Percentiles rank a stretch among this genome's conserved stretches.
phyloP scores from a whole-genome alignment of 2,329 filamentous ascomycete species.

The Fusarium sp. region DNA sequence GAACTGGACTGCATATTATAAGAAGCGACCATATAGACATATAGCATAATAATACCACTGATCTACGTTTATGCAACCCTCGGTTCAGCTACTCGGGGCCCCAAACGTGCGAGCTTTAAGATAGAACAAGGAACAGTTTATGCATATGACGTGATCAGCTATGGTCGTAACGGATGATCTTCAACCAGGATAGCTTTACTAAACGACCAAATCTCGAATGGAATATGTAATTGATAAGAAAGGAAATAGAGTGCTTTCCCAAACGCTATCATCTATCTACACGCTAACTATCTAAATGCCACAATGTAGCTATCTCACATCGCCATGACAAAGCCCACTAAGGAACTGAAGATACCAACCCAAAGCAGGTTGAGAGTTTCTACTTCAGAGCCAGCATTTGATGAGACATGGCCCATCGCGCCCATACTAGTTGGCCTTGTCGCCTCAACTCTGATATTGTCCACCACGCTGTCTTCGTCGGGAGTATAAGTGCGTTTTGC shows the following conservation, averaged over 20 bases:
- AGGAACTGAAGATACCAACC: slow-evolving; percentile 14
- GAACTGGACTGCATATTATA: slow-evolving; percentile 5
- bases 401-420: neutral
- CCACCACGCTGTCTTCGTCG: slow-evolving; percentile 49
- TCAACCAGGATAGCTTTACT: neutral
- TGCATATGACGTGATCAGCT: neutral
- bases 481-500: slow-evolving; percentile 47
- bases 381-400: slow-evolving; percentile 1
- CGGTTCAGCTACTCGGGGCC: neutral
- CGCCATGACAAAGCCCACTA: slow-evolving; percentile 20
- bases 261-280: slow-evolving; percentile 23
- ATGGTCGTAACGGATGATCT: neutral
- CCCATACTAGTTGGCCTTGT: slow-evolving; percentile 43
- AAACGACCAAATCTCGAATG: neutral
- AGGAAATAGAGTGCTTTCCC: slow-evolving; percentile 14
- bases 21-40: slow-evolving; percentile 5
- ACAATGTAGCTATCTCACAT: slow-evolving; percentile 4
- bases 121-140: neutral
- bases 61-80: neutral
- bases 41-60: slow-evolving; percentile 2
- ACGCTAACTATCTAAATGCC: neutral
- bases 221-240: slow-evolving; percentile 16
- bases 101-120: slow-evolving; percentile 2
- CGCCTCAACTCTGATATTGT: slow-evolving; percentile 53
- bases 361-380: neutral